Evolutionary conservation across 176 grass and related monocot genomes (phyloP).

Genomic region (Carex pumila): DNA sequence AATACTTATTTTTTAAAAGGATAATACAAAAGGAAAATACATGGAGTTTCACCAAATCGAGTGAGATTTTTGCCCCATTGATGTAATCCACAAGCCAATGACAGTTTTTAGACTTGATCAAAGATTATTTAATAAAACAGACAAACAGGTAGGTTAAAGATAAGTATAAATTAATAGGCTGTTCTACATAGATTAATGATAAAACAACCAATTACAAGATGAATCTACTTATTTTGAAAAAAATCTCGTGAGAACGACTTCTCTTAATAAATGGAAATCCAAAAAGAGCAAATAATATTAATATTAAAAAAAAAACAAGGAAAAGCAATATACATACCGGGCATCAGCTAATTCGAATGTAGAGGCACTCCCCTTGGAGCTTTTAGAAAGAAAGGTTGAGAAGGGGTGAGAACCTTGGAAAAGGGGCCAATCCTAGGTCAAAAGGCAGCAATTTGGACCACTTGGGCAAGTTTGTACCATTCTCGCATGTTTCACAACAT

Average conservation of each 20-base stretch:
- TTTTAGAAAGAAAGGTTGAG: not conserved
- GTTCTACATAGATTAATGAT: not conserved
- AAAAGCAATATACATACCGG: not conserved
- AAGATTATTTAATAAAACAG: not conserved
- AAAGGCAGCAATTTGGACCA: conserved; percentile 7
- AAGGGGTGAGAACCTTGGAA: not conserved
- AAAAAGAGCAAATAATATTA: not conserved
- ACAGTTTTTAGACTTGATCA: not conserved
- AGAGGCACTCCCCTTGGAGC: not conserved
- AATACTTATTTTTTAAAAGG: not conserved
- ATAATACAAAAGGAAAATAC: not conserved
- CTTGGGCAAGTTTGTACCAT: not conserved
- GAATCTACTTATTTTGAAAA: not conserved
- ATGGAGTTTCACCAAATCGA: not conserved
- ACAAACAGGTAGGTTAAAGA: not conserved
- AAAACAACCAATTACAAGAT: not conserved
- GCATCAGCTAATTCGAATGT: not conserved
- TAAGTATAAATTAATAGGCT: not conserved
- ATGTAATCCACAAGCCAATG: not conserved
- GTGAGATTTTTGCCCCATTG: not conserved
- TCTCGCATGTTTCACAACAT: not conserved
- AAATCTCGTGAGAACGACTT: not conserved
- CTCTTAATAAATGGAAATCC: not conserved
- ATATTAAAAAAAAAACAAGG: not conserved
- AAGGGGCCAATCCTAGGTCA: not conserved